A percentile compares a stretch with the other conserved stretches of the same genome.
These are phyloP conservation scores for Suhomyces emberorum DNA, from an alignment of 805 yeast genomes.

Conservation along the genomic window DNA sequence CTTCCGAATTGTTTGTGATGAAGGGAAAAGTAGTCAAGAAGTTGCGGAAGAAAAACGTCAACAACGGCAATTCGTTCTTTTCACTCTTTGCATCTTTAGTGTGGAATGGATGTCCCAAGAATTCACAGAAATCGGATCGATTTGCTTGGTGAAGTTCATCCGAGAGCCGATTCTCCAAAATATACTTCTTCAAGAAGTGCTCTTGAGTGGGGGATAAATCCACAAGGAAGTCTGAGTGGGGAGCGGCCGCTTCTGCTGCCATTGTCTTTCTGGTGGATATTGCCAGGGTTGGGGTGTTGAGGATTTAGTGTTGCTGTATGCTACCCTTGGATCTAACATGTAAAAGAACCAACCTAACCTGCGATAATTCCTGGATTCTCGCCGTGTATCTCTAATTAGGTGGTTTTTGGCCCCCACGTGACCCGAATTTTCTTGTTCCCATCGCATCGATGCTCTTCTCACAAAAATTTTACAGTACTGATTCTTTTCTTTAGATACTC, in stretches of 20 bases:
- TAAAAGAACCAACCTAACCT: too few species aligned
- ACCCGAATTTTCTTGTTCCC: too few species aligned
- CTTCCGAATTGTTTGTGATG: constrained; percentile 46
- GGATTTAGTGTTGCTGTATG: too few species aligned
- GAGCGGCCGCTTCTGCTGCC: too few species aligned
- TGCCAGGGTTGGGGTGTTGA: too few species aligned
- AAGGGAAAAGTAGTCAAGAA: constrained; percentile 76
- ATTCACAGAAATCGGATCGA: constrained; percentile 58
- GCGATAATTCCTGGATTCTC: too few species aligned
- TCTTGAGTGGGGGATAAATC: constrained; percentile 62
- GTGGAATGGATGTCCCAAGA: constrained; percentile 77
- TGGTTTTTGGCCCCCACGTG: too few species aligned
- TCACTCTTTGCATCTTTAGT: constrained; percentile 30
- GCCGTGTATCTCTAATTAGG: neutral
- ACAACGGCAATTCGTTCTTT: constrained; percentile 51
- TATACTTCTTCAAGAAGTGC: constrained; percentile 82
- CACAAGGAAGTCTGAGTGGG: too few species aligned
- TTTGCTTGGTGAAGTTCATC: constrained; percentile 60
- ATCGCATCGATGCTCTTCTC: constrained; percentile 4
- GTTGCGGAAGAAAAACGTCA: constrained; percentile 60
- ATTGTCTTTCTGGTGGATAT: too few species aligned
- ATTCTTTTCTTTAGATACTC: constrained; percentile 4
- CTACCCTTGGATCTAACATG: too few species aligned
- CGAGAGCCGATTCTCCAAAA: constrained; percentile 58
- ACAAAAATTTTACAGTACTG: constrained; percentile 5